Percentiles rank a stretch among this genome's conserved stretches.
These are phyloP conservation scores for Letharia columbiana DNA, from an alignment of 495 filamentous ascomycete genomes.

Conservation along the genomic window DNA sequence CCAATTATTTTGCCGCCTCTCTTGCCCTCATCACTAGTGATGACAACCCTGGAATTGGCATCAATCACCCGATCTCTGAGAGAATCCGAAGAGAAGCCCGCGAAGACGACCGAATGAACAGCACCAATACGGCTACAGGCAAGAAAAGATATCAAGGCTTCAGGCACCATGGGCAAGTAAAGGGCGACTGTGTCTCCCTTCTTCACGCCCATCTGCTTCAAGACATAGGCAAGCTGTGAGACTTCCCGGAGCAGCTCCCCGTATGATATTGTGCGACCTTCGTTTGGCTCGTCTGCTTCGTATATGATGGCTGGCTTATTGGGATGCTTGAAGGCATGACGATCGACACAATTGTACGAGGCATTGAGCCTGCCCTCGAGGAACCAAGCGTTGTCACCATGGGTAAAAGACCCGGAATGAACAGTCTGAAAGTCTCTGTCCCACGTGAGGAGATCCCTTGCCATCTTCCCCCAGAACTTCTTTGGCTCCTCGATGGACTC, in stretches of 20 bases:
- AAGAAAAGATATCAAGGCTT: slow-evolving; percentile 84
- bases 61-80: slow-evolving; percentile 93
- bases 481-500: slow-evolving; percentile 88
- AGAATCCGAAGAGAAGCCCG: slow-evolving; percentile 95
- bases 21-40: slow-evolving; percentile 95
- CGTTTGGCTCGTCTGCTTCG: slow-evolving; percentile 84
- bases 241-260: slow-evolving; percentile 91
- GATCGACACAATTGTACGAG: slow-evolving; percentile 94
- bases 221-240: slow-evolving; percentile 70
- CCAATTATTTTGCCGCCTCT: slow-evolving; percentile 95
- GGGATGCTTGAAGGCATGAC: slow-evolving; percentile 88
- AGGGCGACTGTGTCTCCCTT: slow-evolving; percentile 97
- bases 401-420: slow-evolving; percentile 60
- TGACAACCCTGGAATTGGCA: slow-evolving; percentile 80
- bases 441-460: slow-evolving; percentile 86
- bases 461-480: slow-evolving; percentile 81
- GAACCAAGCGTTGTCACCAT: slow-evolving; percentile 93
- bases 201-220: slow-evolving; percentile 90
- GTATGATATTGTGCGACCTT: slow-evolving; percentile 87
- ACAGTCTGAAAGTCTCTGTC: slow-evolving; percentile 89
- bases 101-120: slow-evolving; percentile 97
- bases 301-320: slow-evolving; percentile 94
- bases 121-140: slow-evolving; percentile 90
- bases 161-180: slow-evolving; percentile 98
- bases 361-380: slow-evolving; percentile 88